Evolutionary conservation across 495 filamentous ascomycete species (phyloP), one percentile per base, ranked within the genome.

Genomic region (Xylaria intraflava): DNA sequence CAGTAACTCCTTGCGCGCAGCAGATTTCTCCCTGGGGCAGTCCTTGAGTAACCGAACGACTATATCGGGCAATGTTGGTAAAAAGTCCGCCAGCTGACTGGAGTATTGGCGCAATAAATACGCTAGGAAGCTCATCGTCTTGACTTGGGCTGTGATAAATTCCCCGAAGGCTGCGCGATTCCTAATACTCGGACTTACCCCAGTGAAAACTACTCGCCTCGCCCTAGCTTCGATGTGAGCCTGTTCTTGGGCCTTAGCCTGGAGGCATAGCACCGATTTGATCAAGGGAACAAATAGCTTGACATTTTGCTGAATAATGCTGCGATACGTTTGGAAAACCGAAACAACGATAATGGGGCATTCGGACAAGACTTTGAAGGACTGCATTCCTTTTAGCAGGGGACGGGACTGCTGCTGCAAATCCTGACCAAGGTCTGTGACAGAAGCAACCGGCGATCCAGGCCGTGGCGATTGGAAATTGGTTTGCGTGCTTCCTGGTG

Each of bases 271-370:
- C 23, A 96, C 89, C 30, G 83, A 83, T 69, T 96, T 97, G 61
- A 99, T 97, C 22, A 91, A 72, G 6, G 93, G 94, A 2, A 96
- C 88, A 58, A 99, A 99, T 2, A 81, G 75, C 75, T 89, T 93
- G 35, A 99, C 92, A 59, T 97, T 97, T 38, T 79, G 77, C 22
- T 79, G 72, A 2, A 96, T 93, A 23, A 83, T 86, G 20, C 65
- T 71, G 44, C 91, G 82, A 58, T 99, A 89, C 2, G 89, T 86
- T 69, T 97, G 93, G 71, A 99, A 97, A 57, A 97, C 86, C 7
- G 94, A 98, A 16, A 99, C 94, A 26, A 99, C 94, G 51, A 97
- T 96, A 55, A 99, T 99, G 1, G 94, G 94, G 57, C 91, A 97
- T 67, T 99, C 94, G 0, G 92, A 88, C 14, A 97, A 79, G 30